Conservation (phyloP, 2,329 filamentous ascomycete species). For the Blastomyces parvus region DNA sequence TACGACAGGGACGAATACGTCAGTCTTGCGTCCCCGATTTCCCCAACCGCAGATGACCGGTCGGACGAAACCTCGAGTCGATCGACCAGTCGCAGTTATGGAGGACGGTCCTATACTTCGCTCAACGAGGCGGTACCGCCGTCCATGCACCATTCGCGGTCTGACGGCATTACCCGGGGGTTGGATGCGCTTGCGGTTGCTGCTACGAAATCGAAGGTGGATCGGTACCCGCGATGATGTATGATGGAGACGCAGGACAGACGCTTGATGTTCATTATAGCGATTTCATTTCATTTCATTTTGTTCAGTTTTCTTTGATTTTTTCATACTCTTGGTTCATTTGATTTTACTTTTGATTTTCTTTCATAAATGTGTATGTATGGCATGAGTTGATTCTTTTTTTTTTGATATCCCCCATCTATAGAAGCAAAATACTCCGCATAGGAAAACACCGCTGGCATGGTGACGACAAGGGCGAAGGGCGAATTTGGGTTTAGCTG, state of each 20-base stretch:
- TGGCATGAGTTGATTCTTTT: conserved; percentile 4
- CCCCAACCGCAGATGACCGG: conserved; percentile 5
- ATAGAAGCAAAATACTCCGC: conserved; percentile 1
- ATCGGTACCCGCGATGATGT: conserved; percentile 7
- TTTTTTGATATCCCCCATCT: conserved; percentile 2
- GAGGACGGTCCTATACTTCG: conserved; percentile 4
- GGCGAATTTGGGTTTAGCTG: neutral
- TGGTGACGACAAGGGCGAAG: neutral
- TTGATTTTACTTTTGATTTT: too few species aligned
- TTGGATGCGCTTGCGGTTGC: conserved; percentile 13
- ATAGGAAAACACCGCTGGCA: neutral
- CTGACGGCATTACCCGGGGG: conserved; percentile 9
- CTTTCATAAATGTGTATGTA: too few species aligned
- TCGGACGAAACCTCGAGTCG: conserved; percentile 8
- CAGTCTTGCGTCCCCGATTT: neutral
- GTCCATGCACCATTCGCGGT: conserved; percentile 2
- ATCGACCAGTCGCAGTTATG: conserved; percentile 8
- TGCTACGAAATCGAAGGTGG: conserved; percentile 7
- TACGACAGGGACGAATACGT: conserved; percentile 9
- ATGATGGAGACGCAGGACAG: neutral
- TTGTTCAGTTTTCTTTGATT: conserved; percentile 10
- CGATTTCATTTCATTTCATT: too few species aligned
- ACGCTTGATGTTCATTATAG: neutral
- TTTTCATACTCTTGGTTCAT: neutral
- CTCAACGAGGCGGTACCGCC: conserved; percentile 3